These are phyloP conservation scores for Albifimbria verrucaria DNA, from an alignment of 2,329 filamentous ascomycete genomes.

Conservation along the genomic window DNA sequence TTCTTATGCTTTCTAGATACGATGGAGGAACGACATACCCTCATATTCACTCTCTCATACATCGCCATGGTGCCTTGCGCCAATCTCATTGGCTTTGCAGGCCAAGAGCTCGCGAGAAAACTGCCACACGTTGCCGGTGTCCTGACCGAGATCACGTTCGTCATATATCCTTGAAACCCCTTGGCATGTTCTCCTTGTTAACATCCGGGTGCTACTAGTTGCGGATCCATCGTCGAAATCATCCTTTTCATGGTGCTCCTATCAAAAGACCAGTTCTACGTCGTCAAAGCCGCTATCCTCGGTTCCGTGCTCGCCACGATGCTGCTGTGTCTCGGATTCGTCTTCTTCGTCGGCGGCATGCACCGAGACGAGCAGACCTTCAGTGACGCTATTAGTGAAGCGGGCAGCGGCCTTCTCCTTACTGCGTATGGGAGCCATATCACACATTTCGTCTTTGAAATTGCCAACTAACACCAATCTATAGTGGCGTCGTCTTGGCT, in stretches of 20 bases:
- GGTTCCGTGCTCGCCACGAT: constrained; percentile 82
- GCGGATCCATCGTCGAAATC: constrained; percentile 77
- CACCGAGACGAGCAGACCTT: constrained; percentile 67
- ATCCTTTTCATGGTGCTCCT: constrained; percentile 79
- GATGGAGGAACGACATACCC: constrained; percentile 32
- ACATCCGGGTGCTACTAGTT: constrained; percentile 24
- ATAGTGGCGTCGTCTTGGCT: constrained; percentile 31
- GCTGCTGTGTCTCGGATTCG: constrained; percentile 73
- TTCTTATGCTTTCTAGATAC: constrained; percentile 22
- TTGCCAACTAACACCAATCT: constrained; percentile 22
- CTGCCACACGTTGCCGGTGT: constrained; percentile 70
- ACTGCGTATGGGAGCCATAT: constrained; percentile 61
- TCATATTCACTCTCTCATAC: constrained; percentile 46
- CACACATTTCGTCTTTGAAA: constrained; percentile 6
- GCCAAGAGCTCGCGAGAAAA: constrained; percentile 73
- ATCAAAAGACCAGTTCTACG: constrained; percentile 51
- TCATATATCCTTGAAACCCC: neutral
- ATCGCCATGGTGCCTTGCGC: constrained; percentile 51
- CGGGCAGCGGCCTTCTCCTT: constrained; percentile 71
- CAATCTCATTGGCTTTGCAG: constrained; percentile 47
- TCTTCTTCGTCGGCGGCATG: constrained; percentile 75
- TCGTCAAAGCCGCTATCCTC: constrained; percentile 79
- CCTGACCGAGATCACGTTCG: constrained; percentile 54
- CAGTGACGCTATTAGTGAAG: constrained; percentile 73
- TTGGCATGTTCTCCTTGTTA: too few relatives aligned